phyloP scores from a whole-genome alignment of 371 early-diverging fungal genomes.

The Rhizopus microsporus region DNA sequence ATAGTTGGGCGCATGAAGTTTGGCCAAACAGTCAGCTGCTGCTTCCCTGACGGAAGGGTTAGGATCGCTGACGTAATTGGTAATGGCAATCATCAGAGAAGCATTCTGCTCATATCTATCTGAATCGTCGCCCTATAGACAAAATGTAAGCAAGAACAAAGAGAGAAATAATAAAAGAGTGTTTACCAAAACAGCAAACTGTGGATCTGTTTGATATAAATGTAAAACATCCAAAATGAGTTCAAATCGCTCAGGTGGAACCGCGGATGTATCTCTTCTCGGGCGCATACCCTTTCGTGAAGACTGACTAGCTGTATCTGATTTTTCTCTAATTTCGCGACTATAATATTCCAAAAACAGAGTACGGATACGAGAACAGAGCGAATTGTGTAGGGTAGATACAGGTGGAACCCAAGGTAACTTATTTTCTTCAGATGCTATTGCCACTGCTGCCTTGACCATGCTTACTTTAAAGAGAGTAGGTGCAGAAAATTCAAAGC shows the following conservation, averaged over 20 bases:
- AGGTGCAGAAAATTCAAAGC: conserved; percentile 57
- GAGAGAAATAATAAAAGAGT: neutral
- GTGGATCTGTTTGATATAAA: conserved; percentile 67
- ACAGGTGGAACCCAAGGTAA: conserved; percentile 69
- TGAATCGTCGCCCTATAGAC: conserved; percentile 21
- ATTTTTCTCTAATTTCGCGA: conserved; percentile 29
- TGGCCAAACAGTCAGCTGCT: conserved; percentile 66
- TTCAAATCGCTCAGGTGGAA: conserved; percentile 61
- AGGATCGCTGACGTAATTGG: conserved; percentile 60
- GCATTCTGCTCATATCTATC: conserved; percentile 56
- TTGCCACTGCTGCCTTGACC: conserved; percentile 64
- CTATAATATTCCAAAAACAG: conserved; percentile 58
- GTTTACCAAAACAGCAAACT: conserved; percentile 62
- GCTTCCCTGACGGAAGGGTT: conserved; percentile 55
- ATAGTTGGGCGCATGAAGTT: conserved; percentile 52
- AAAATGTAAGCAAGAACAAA: neutral
- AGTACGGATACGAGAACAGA: conserved; percentile 61
- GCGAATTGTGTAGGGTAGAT: conserved; percentile 54
- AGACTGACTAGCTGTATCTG: conserved; percentile 9
- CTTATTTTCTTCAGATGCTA: conserved; percentile 64
- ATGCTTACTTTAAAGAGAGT: conserved; percentile 65
- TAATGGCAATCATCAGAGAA: conserved; percentile 58
- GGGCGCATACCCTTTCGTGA: conserved; percentile 29
- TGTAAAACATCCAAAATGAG: conserved; percentile 66
- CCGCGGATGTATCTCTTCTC: conserved; percentile 28